Conservation (phyloP, 1,139 yeast species). For the Eremothecium cymbalariae region DNA sequence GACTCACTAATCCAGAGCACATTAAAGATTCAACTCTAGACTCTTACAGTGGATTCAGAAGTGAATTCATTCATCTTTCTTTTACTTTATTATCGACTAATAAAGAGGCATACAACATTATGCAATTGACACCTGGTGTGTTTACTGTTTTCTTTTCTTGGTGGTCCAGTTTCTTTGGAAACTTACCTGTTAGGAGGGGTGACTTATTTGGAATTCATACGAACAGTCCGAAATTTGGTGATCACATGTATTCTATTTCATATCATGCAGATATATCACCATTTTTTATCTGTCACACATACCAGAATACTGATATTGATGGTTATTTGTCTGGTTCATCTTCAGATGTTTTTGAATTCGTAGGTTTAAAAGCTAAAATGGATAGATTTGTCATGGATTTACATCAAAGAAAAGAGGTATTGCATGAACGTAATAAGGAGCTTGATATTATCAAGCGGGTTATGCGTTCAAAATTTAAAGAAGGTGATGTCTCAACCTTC, state of each 20-base stretch:
- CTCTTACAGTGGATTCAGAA: conserved; percentile 71
- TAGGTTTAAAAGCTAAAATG: conserved; percentile 74
- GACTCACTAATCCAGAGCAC: conserved; percentile 54
- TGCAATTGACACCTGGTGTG: conserved; percentile 67
- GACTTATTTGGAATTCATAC: conserved; percentile 45
- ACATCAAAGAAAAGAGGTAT: conserved; percentile 74
- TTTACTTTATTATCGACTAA: conserved; percentile 51
- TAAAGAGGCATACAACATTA: conserved; percentile 50
- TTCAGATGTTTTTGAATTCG: conserved; percentile 44
- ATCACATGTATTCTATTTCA: conserved; percentile 70
- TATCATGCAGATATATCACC: conserved; percentile 72
- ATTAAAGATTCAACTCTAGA: conserved; percentile 51
- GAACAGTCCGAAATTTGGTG: conserved; percentile 56
- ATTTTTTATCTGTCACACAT: conserved; percentile 62
- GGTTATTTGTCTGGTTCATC: conserved; percentile 38
- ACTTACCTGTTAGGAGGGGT: conserved; percentile 74
- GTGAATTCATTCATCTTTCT: conserved; percentile 73
- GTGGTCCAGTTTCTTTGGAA: conserved; percentile 74
- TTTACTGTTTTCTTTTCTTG: conserved; percentile 65
- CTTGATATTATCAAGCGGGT: conserved; percentile 49
- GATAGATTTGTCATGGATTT: conserved; percentile 63
- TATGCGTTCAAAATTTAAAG: conserved; percentile 49
- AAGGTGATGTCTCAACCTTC: conserved; percentile 23
- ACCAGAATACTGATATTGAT: conserved; percentile 47
- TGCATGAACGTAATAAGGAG: conserved; percentile 48